Evolutionary conservation across 306 rosid genomes (phyloP).

Genomic region (Crataegus laevigata): DNA sequence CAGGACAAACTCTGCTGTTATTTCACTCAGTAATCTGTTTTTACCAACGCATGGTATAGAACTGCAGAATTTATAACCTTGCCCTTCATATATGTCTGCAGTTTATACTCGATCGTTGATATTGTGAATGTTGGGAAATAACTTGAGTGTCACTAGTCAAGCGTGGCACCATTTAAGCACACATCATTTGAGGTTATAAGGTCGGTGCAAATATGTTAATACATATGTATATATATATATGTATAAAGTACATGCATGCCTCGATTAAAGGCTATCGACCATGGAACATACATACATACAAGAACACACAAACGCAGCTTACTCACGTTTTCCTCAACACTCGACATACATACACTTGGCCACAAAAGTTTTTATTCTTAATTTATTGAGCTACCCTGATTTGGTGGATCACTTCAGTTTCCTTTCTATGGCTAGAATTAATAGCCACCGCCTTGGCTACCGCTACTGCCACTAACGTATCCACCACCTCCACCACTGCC

Average conservation of each 20-base stretch:
- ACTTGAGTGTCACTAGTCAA: too few relatives aligned
- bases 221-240: too few relatives aligned
- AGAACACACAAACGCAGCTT: neutral
- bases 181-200: too few relatives aligned
- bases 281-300: neutral
- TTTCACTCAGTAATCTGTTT: neutral
- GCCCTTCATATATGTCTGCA: too few relatives aligned
- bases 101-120: too few relatives aligned
- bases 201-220: too few relatives aligned
- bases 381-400: neutral
- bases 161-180: too few relatives aligned
- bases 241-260: neutral
- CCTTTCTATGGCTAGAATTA: neutral
- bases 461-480: neutral
- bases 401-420: neutral
- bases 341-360: neutral
- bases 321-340: neutral
- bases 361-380: neutral
- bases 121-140: too few relatives aligned
- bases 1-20: too few relatives aligned
- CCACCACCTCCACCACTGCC: neutral
- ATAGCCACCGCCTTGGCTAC: neutral
- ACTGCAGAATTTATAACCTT: neutral
- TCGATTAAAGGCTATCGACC: neutral
- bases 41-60: neutral